Evolutionary conservation across 2,329 filamentous ascomycete species (phyloP).

Genomic region (Neoascochyta sp.): DNA sequence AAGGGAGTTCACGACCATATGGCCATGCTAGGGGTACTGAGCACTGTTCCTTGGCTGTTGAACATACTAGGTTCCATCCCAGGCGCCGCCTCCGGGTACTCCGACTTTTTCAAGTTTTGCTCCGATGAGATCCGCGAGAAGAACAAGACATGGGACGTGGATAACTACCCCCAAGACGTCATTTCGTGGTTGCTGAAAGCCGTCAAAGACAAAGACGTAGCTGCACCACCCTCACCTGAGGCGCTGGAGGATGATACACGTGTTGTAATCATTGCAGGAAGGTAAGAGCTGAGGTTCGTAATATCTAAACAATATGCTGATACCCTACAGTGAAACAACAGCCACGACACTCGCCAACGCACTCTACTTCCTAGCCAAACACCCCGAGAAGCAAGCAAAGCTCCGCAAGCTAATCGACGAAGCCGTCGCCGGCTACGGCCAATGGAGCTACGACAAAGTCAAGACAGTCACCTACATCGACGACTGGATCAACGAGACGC

Average conservation of each 20-base stretch:
- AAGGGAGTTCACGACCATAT: slow-evolving; percentile 37
- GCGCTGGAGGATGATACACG: slow-evolving; percentile 35
- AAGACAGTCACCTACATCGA: slow-evolving; percentile 27
- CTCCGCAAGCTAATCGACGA: slow-evolving; percentile 29
- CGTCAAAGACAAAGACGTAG: slow-evolving; percentile 35
- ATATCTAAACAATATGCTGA: slow-evolving; percentile 1
- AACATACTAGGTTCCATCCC: slow-evolving; percentile 32
- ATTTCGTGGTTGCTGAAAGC: slow-evolving; percentile 43
- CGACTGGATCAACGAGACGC: slow-evolving; percentile 29
- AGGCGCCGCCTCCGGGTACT: slow-evolving; percentile 22
- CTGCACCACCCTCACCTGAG: slow-evolving; percentile 29
- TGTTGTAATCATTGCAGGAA: slow-evolving; percentile 35
- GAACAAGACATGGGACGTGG: slow-evolving; percentile 18
- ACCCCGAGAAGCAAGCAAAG: slow-evolving; percentile 24
- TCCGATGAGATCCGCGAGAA: slow-evolving; percentile 31
- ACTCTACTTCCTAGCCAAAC: slow-evolving; percentile 30
- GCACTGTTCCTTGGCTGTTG: slow-evolving; percentile 38
- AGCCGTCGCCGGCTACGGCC: slow-evolving; percentile 12
- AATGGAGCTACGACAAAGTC: slow-evolving; percentile 30
- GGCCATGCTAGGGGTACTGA: slow-evolving; percentile 30
- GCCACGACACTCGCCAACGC: slow-evolving; percentile 24
- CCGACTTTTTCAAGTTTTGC: slow-evolving; percentile 31
- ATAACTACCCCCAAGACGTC: slow-evolving; percentile 36
- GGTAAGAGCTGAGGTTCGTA: slow-evolving; percentile 16
- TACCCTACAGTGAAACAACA: slow-evolving; percentile 31